Conservation (phyloP, 306 rosid genomes). For the Quercus bicolor region DNA sequence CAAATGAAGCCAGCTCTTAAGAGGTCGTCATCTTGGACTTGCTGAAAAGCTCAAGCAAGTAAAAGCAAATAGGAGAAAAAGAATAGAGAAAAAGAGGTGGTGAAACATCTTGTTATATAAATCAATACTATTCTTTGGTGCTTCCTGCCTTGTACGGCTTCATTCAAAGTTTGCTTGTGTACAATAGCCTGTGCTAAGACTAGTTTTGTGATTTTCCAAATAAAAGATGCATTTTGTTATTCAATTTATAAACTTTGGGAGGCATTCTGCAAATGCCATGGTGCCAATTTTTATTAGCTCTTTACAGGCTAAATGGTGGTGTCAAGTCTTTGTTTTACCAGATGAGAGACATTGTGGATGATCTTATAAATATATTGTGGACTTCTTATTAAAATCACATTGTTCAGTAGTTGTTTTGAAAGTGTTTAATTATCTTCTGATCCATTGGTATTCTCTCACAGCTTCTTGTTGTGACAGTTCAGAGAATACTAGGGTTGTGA, state of each 20-base stretch:
- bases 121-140: slow-evolving; percentile 46
- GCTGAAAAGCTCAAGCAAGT: slow-evolving; percentile 36
- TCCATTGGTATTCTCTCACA: too few species aligned
- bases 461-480: too few species aligned
- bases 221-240: slow-evolving; percentile 33
- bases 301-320: background rate
- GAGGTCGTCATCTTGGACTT: slow-evolving; percentile 86
- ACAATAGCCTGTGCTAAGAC: slow-evolving; percentile 54
- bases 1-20: slow-evolving; percentile 79
- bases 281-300: background rate
- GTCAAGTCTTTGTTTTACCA: background rate
- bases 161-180: slow-evolving; percentile 56
- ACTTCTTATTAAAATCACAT: background rate
- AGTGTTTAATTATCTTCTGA: too few species aligned
- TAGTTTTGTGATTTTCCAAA: slow-evolving; percentile 41
- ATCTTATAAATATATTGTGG: background rate
- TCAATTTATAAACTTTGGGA: background rate
- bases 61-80: slow-evolving; percentile 28
- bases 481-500: too few species aligned
- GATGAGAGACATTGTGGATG: background rate
- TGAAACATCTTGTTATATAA: slow-evolving; percentile 45
- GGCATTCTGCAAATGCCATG: slow-evolving; percentile 11
- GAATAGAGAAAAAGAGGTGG: slow-evolving; percentile 39
- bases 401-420: background rate
- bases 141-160: slow-evolving; percentile 43